These are phyloP conservation scores for Paracorniculantispora psalliotae DNA, from an alignment of 2,329 filamentous ascomycete species.

Conservation along the genomic window DNA sequence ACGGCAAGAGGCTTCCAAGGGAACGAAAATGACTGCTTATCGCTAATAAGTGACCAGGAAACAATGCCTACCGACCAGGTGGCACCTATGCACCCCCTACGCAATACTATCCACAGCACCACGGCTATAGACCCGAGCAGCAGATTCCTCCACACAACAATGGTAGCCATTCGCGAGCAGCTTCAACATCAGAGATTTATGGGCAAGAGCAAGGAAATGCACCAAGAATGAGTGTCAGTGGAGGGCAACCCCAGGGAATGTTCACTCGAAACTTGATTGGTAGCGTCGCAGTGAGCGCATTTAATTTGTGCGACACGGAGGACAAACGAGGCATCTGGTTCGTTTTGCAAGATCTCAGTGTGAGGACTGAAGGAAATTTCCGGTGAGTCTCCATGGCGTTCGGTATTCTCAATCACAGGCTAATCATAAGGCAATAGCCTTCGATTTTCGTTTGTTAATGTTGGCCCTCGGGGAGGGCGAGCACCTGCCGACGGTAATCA, in stretches of 20 bases:
- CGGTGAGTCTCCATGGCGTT: too few relatives aligned
- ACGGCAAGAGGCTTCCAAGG: slow-evolving; percentile 23
- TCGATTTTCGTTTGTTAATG: slow-evolving; percentile 75
- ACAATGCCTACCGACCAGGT: slow-evolving; percentile 26
- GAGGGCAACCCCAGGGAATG: slow-evolving; percentile 67
- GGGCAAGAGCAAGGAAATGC: slow-evolving; percentile 27
- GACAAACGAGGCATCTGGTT: slow-evolving; percentile 93
- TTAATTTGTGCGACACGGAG: slow-evolving; percentile 71
- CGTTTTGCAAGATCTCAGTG: slow-evolving; percentile 89
- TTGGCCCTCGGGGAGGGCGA: slow-evolving; percentile 49
- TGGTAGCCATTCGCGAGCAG: slow-evolving; percentile 14
- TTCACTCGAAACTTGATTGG: slow-evolving; percentile 94
- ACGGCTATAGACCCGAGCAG: slow-evolving; percentile 19
- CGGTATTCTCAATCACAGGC: too few relatives aligned
- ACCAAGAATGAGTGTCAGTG: slow-evolving; percentile 28
- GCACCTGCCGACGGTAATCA: slow-evolving; percentile 35
- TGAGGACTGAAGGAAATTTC: slow-evolving; percentile 87
- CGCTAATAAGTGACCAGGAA: slow-evolving; percentile 15
- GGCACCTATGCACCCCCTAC: slow-evolving; percentile 32
- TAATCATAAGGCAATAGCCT: slow-evolving; percentile 38
- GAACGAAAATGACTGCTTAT: neutral
- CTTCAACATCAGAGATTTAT: slow-evolving; percentile 19
- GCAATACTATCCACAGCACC: slow-evolving; percentile 33
- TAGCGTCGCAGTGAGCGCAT: slow-evolving; percentile 82
- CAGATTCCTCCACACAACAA: slow-evolving; percentile 24